Conservation (phyloP, 495 filamentous ascomycete genomes). For the Xylaria sp. region DNA sequence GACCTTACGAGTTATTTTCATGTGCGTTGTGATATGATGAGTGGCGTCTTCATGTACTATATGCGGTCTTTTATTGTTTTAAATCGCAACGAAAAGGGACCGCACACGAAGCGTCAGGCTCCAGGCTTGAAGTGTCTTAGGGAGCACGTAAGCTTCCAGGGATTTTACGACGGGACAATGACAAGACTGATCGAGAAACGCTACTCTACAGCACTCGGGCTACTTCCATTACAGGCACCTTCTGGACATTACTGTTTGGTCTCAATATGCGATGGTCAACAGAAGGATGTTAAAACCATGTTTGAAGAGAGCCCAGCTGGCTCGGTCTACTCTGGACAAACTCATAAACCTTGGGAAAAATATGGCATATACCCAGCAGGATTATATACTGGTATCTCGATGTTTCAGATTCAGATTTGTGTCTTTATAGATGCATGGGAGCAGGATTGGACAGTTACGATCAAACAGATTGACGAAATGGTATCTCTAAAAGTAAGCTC, state of each 20-base stretch:
- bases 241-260: background rate
- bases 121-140: slow-evolving; percentile 4
- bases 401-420: slow-evolving; percentile 5
- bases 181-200: background rate
- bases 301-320: background rate
- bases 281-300: background rate
- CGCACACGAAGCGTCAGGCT: background rate
- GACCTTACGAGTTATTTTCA: background rate
- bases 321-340: too few relatives aligned
- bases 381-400: slow-evolving; percentile 3
- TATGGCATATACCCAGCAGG: slow-evolving; percentile 8
- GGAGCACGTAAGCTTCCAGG: background rate
- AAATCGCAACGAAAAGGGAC: background rate
- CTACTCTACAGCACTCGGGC: background rate
- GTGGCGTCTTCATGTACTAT: background rate
- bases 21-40: background rate
- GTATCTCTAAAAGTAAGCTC: background rate
- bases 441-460: slow-evolving; percentile 6
- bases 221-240: background rate
- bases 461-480: background rate
- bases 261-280: background rate
- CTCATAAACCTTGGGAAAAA: background rate
- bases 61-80: background rate
- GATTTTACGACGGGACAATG: background rate
- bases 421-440: slow-evolving; percentile 11